Percentiles rank a stretch among this genome's conserved stretches.
phyloP scores from a whole-genome alignment of 768 basidiomycete species.

The Jaapia argillacea region DNA sequence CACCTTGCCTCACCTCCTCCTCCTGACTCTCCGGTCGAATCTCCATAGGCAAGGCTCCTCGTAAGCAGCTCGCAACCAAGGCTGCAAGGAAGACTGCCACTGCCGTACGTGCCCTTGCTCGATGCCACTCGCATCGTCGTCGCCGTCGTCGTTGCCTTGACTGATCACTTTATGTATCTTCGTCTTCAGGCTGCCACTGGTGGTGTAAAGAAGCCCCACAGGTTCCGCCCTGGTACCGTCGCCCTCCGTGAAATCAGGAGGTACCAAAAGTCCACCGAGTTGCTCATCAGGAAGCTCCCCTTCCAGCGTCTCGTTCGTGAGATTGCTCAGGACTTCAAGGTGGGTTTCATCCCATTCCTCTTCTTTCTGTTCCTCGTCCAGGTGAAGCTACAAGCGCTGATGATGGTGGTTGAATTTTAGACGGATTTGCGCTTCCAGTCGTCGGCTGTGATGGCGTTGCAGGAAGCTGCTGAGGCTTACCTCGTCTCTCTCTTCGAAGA shows the following conservation, averaged over 20 bases:
- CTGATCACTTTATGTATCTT: constrained; percentile 7
- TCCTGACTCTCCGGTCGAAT: constrained; percentile 15
- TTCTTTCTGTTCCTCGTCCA: constrained; percentile 2
- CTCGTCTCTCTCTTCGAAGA: constrained; percentile 82
- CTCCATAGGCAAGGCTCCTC: constrained; percentile 69
- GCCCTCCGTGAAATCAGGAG: constrained; percentile 97
- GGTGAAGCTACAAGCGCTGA: too few species aligned
- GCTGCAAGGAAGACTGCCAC: constrained; percentile 83
- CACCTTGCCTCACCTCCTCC: constrained; percentile 10
- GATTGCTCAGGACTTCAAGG: constrained; percentile 97
- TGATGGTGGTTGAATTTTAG: constrained; percentile 31
- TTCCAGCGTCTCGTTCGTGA: constrained; percentile 98
- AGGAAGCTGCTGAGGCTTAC: constrained; percentile 89
- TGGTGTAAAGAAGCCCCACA: constrained; percentile 99
- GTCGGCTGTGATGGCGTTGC: constrained; percentile 87
- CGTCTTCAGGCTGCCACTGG: constrained; percentile 61
- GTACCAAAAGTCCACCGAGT: constrained; percentile 98
- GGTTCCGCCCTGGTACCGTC: constrained; percentile 96
- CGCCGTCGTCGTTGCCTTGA: constrained; percentile 15
- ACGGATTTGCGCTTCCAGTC: constrained; percentile 94
- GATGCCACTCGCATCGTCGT: constrained; percentile 13
- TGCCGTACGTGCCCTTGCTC: constrained; percentile 34
- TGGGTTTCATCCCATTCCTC: constrained; percentile 17
- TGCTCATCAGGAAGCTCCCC: constrained; percentile 98
- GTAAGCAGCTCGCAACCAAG: constrained; percentile 95